These are phyloP conservation scores for Physcia stellaris DNA, from an alignment of 495 filamentous ascomycete species.

Conservation along the genomic window DNA sequence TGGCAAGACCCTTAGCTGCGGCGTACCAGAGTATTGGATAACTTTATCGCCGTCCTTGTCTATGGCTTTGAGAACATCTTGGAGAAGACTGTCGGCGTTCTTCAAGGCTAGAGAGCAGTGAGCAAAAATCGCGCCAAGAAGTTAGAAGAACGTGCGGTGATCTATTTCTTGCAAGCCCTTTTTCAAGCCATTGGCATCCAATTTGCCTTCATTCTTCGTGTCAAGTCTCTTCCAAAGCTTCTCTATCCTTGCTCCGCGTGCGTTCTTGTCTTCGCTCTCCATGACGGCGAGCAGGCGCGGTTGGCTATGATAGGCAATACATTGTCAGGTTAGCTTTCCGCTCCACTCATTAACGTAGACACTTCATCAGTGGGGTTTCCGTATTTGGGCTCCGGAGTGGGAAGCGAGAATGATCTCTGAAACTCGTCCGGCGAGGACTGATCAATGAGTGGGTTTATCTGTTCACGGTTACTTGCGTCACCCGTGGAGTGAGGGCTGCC, in stretches of 20 bases:
- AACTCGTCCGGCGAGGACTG: not conserved
- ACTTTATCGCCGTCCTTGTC: slow-evolving; percentile 78
- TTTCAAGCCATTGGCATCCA: slow-evolving; percentile 72
- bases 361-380: no score
- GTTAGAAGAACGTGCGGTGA: slow-evolving; percentile 76
- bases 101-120: slow-evolving; percentile 87
- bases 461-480: no score
- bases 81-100: slow-evolving; percentile 80
- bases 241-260: slow-evolving; percentile 64
- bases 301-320: no score
- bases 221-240: slow-evolving; percentile 72
- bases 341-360: no score
- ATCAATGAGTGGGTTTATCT: not conserved
- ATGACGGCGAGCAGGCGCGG: slow-evolving; percentile 7
- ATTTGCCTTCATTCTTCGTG: slow-evolving; percentile 54
- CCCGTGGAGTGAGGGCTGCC: no score
- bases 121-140: slow-evolving; percentile 11
- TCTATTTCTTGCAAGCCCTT: slow-evolving; percentile 78
- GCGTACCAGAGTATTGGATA: slow-evolving; percentile 76
- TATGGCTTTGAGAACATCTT: slow-evolving; percentile 61
- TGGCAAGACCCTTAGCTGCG: not conserved
- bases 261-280: slow-evolving; percentile 49
- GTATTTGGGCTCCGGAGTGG: no score
- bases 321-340: no score
- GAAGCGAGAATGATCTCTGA: no score